A percentile compares a stretch with the other conserved stretches of the same genome.
These are phyloP conservation scores for Mycena crocata DNA, from an alignment of 768 basidiomycete genomes.

Conservation along the genomic window DNA sequence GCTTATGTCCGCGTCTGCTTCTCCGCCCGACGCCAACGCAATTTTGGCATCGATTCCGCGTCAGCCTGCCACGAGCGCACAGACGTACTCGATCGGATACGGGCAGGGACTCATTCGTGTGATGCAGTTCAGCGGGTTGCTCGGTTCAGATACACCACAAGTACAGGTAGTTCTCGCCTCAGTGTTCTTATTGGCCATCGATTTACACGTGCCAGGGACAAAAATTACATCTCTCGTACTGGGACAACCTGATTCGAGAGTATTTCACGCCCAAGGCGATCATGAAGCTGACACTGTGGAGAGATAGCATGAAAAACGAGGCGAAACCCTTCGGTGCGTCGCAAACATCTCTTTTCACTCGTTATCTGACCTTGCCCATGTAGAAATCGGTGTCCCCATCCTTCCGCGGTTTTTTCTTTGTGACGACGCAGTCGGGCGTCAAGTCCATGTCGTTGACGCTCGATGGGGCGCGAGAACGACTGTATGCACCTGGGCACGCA, in stretches of 20 bases:
- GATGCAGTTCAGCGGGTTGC: constrained; percentile 75
- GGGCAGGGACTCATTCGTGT: constrained; percentile 76
- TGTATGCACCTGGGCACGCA: constrained; percentile 56
- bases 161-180: constrained; percentile 16
- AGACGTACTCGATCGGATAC: constrained; percentile 52
- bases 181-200: constrained; percentile 1
- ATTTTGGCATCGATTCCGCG: constrained; percentile 19
- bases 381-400: constrained; percentile 85
- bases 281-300: constrained; percentile 90
- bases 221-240: constrained; percentile 76
- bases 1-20: constrained; percentile 29
- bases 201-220: constrained; percentile 40
- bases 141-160: constrained; percentile 55
- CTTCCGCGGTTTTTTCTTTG: constrained; percentile 87
- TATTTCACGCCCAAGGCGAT: constrained; percentile 79
- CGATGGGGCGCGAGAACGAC: constrained; percentile 80
- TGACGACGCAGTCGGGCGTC: constrained; percentile 87
- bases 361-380: constrained; percentile 20
- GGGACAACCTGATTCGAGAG: constrained; percentile 72
- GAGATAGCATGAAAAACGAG: constrained; percentile 81
- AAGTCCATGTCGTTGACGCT: constrained; percentile 85
- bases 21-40: constrained; percentile 28
- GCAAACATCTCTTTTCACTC: constrained; percentile 4
- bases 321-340: constrained; percentile 86
- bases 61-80: constrained; percentile 12